Conservation (phyloP, 2,329 filamentous ascomycete species). For the Neodidymelliopsis sp. region DNA sequence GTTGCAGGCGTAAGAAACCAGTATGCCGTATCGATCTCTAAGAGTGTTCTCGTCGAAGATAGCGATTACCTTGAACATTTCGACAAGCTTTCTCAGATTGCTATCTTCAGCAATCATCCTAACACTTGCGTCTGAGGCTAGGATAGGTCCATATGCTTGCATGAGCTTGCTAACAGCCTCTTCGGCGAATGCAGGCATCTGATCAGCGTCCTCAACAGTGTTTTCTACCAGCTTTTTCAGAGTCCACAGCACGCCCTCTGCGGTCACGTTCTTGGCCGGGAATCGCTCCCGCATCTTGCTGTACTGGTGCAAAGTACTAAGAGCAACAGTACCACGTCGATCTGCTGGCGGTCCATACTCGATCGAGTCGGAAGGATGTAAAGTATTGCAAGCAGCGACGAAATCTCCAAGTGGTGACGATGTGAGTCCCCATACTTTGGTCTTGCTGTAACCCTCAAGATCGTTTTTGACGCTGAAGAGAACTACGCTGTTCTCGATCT, state of each 20-base stretch:
- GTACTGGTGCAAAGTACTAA: slow-evolving; percentile 34
- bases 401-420: slow-evolving; percentile 56
- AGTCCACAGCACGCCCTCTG: slow-evolving; percentile 46
- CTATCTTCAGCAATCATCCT: background rate
- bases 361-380: slow-evolving; percentile 65
- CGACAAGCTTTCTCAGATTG: slow-evolving; percentile 19
- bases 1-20: slow-evolving; percentile 40
- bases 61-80: slow-evolving; percentile 28
- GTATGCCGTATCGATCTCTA: slow-evolving; percentile 41
- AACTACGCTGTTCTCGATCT: slow-evolving; percentile 47
- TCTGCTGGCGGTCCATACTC: slow-evolving; percentile 62
- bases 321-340: slow-evolving; percentile 51
- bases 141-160: slow-evolving; percentile 21
- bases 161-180: slow-evolving; percentile 34
- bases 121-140: background rate
- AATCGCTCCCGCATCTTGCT: slow-evolving; percentile 27
- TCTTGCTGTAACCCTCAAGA: slow-evolving; percentile 58
- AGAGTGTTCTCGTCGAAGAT: slow-evolving; percentile 39
- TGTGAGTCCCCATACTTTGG: slow-evolving; percentile 63
- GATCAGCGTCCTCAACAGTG: slow-evolving; percentile 34
- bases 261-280: slow-evolving; percentile 28
- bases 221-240: slow-evolving; percentile 45
- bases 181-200: slow-evolving; percentile 31
- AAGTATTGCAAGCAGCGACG: slow-evolving; percentile 58
- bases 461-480: slow-evolving; percentile 60